Evolutionary conservation across 768 basidiomycete genomes (phyloP).

Genomic region (Leccinum incarnatum): DNA sequence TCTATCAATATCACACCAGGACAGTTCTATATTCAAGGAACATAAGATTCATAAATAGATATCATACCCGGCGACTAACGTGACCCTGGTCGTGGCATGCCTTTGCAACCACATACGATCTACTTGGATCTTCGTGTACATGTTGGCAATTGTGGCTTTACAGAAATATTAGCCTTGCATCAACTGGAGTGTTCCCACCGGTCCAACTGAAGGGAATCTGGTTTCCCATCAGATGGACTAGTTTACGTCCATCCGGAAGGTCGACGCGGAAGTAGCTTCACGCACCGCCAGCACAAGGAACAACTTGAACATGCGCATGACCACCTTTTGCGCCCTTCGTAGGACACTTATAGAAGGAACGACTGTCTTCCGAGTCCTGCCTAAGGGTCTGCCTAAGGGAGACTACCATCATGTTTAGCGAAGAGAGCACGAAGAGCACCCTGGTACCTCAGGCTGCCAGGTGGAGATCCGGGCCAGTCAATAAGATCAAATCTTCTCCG

Average conservation of each 20-base stretch:
- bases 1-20: constrained; percentile 92
- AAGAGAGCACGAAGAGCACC: constrained; percentile 69
- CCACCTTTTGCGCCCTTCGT: constrained; percentile 89
- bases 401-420: constrained; percentile 44
- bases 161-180: constrained; percentile 58
- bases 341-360: constrained; percentile 35
- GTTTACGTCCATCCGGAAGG: constrained; percentile 76
- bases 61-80: constrained; percentile 65
- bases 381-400: too few relatives aligned
- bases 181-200: constrained; percentile 87
- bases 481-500: constrained; percentile 47
- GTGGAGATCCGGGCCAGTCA: neutral
- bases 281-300: constrained; percentile 51
- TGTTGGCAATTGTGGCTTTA: constrained; percentile 80
- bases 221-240: constrained; percentile 84
- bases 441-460: constrained; percentile 59
- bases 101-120: constrained; percentile 87
- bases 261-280: constrained; percentile 89
- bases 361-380: too few relatives aligned
- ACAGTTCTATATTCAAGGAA: constrained; percentile 57
- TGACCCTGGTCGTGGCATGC: constrained; percentile 75
- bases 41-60: constrained; percentile 3
- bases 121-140: constrained; percentile 90
- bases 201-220: constrained; percentile 72
- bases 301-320: constrained; percentile 89